phyloP scores from a whole-genome alignment of 257 asterid species.

The Schizonepeta tenuifolia region DNA sequence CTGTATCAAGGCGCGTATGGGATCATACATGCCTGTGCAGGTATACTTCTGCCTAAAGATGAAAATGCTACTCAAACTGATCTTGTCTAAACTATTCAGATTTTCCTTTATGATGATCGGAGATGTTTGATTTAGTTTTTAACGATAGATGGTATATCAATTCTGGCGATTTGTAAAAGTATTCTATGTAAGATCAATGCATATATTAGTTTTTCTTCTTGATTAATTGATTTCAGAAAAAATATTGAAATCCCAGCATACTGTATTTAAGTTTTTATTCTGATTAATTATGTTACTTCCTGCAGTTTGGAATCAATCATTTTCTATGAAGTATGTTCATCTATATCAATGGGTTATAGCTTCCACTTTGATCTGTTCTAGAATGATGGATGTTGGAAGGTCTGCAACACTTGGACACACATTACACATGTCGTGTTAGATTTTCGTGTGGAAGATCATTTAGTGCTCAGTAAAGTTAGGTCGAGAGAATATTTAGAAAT shows the following conservation, averaged over 20 bases:
- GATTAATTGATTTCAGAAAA: too few species aligned
- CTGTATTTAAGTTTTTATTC: too few species aligned
- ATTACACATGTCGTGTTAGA: neutral
- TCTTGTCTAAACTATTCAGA: neutral
- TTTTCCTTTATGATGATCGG: neutral
- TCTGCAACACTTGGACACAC: neutral
- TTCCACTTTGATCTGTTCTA: too few species aligned
- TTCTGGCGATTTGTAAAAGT: neutral
- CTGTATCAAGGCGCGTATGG: neutral
- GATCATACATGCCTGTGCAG: neutral
- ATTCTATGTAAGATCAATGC: neutral
- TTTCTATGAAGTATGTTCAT: too few species aligned
- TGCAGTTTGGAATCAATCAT: too few species aligned
- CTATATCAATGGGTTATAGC: too few species aligned
- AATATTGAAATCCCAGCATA: too few species aligned
- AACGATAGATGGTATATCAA: neutral
- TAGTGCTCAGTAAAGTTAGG: neutral
- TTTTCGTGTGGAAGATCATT: neutral
- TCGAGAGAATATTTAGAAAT: neutral
- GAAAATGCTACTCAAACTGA: neutral
- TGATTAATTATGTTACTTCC: too few species aligned
- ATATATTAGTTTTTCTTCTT: neutral
- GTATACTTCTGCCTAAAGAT: slow-evolving; percentile 12
- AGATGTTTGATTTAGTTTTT: neutral
- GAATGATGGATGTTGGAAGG: neutral